Conservation (phyloP, 78 protist species). For the Isochrysis galbana region DNA sequence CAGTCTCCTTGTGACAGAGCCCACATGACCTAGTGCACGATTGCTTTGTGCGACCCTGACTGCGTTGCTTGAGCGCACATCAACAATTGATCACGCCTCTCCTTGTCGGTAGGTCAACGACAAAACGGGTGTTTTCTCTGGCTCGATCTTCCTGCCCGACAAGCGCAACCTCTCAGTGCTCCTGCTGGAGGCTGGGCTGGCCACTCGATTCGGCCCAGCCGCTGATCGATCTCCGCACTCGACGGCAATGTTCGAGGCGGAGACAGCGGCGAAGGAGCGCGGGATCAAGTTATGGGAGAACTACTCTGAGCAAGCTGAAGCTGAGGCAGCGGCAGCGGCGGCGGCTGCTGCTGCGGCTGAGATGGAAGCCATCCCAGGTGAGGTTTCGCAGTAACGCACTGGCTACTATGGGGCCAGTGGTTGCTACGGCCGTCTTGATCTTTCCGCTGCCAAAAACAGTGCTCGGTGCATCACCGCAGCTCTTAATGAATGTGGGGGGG, state of each 20-base stretch:
- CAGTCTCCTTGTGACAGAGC: too few relatives aligned
- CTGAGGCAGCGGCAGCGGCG: neutral
- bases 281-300: neutral
- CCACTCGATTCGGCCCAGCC: neutral
- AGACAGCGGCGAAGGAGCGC: neutral
- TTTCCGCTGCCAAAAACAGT: too few relatives aligned
- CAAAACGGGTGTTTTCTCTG: neutral
- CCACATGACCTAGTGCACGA: too few relatives aligned
- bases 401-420: too few relatives aligned
- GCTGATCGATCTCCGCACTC: neutral
- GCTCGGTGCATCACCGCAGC: too few relatives aligned
- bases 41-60: too few relatives aligned
- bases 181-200: conserved; percentile 27
- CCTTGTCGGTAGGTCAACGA: neutral
- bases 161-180: neutral
- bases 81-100: too few relatives aligned
- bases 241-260: neutral
- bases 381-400: too few relatives aligned
- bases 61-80: too few relatives aligned
- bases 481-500: too few relatives aligned
- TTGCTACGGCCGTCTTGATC: too few relatives aligned
- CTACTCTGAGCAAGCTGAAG: neutral
- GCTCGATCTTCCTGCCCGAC: neutral
- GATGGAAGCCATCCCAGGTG: neutral
- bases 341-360: neutral